These are phyloP conservation scores for Eragrostis curvula DNA, from an alignment of 176 grass and related monocot genomes.

Conservation along the genomic window DNA sequence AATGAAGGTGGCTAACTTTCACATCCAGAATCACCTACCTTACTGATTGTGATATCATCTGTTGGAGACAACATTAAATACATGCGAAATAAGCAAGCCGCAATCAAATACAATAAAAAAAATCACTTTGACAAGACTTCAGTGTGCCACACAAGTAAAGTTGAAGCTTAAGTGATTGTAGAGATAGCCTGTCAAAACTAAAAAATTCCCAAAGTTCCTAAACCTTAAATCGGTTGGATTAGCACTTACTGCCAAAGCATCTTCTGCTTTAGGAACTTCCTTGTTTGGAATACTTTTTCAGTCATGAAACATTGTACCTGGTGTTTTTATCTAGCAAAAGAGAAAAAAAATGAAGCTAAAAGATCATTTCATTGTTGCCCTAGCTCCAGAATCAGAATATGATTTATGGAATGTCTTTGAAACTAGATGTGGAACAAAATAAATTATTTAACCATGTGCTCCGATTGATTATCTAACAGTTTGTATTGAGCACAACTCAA, in stretches of 20 bases:
- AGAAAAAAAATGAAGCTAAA: slow-evolving; percentile 33
- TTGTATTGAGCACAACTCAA: not conserved
- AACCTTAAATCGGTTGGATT: not conserved
- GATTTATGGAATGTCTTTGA: not conserved
- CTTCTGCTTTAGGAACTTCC: slow-evolving; percentile 61
- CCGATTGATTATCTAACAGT: not conserved
- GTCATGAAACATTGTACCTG: slow-evolving; percentile 58
- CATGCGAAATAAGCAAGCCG: not conserved
- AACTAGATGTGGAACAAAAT: slow-evolving; percentile 5
- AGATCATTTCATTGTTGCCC: slow-evolving; percentile 24
- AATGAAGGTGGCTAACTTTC: slow-evolving; percentile 82
- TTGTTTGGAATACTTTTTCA: slow-evolving; percentile 52
- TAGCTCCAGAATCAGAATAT: slow-evolving; percentile 14
- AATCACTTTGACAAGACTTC: slow-evolving; percentile 9
- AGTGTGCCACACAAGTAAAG: not conserved
- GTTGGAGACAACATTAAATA: slow-evolving; percentile 15
- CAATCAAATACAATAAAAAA: not conserved
- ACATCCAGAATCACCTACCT: slow-evolving; percentile 84
- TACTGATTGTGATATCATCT: slow-evolving; percentile 71
- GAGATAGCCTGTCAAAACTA: not conserved
- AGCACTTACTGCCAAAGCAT: slow-evolving; percentile 64
- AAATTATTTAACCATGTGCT: not conserved
- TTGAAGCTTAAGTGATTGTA: slow-evolving; percentile 23
- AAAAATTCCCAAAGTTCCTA: not conserved
- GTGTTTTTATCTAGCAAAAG: slow-evolving; percentile 63